phyloP scores from a whole-genome alignment of 352 stramenopile genomes.

The Globisporangium canariense region DNA sequence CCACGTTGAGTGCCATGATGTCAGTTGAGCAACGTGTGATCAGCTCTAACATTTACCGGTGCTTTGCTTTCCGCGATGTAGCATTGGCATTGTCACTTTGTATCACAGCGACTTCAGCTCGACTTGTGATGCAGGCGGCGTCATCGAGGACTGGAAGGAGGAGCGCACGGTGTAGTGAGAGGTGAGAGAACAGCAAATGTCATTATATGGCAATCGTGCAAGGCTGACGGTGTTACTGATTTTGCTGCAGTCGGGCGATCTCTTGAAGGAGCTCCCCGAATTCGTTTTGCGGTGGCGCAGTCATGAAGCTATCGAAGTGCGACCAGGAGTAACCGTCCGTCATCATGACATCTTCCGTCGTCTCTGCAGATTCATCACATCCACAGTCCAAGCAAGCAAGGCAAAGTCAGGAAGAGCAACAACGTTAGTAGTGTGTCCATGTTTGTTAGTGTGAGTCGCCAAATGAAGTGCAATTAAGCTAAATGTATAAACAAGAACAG shows the following conservation, averaged over 20 bases:
- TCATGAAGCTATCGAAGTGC: constrained; percentile 70
- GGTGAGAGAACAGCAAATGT: background rate
- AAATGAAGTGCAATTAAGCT: background rate
- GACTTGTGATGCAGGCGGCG: background rate
- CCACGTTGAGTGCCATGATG: background rate
- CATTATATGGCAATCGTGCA: background rate
- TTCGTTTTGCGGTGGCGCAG: constrained; percentile 34
- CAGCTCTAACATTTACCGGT: constrained; percentile 1
- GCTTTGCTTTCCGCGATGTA: constrained; percentile 16
- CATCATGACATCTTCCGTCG: constrained; percentile 36
- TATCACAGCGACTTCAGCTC: constrained; percentile 26
- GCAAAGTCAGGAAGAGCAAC: background rate
- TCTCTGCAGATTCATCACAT: constrained; percentile 16
- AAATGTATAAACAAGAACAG: background rate
- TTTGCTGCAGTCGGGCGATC: constrained; percentile 51
- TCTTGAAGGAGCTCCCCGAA: constrained; percentile 61
- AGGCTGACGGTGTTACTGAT: constrained; percentile 19
- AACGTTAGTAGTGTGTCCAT: constrained; percentile 2
- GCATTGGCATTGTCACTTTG: constrained; percentile 49
- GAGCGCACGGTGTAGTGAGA: constrained; percentile 13
- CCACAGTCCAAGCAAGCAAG: background rate
- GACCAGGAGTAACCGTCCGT: constrained; percentile 82
- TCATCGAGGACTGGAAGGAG: constrained; percentile 13
- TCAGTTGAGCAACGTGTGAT: background rate
- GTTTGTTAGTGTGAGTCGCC: background rate